Conservation (phyloP, 2,329 filamentous ascomycete genomes). For the Myriosclerotinia curreyana region DNA sequence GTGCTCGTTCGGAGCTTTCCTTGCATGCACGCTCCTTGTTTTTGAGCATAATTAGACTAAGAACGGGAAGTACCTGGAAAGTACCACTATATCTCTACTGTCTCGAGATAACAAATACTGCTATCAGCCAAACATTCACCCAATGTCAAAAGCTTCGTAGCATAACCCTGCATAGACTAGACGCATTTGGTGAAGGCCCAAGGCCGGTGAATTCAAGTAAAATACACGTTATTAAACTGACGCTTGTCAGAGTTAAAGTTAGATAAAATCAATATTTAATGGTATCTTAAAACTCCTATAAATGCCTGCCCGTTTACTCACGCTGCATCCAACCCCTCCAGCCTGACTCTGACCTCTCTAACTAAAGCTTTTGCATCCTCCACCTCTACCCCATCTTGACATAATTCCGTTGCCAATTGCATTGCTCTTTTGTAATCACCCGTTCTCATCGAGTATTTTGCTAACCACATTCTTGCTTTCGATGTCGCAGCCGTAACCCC, state of each 20-base stretch:
- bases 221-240: background rate
- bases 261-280: conserved; percentile 6
- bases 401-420: conserved; percentile 82
- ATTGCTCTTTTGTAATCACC: conserved; percentile 75
- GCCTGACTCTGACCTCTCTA: conserved; percentile 75
- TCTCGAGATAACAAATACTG: too few relatives aligned
- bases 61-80: too few relatives aligned
- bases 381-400: conserved; percentile 92
- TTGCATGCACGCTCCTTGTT: too few relatives aligned
- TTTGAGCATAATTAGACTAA: too few relatives aligned
- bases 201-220: background rate
- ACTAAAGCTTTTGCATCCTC: conserved; percentile 95
- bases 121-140: too few relatives aligned
- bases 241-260: conserved; percentile 10
- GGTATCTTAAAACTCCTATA: conserved; percentile 16
- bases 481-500: conserved; percentile 90
- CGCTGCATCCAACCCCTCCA: conserved; percentile 41
- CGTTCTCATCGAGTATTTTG: conserved; percentile 71
- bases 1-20: too few relatives aligned
- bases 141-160: background rate
- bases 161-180: background rate
- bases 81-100: background rate
- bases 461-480: conserved; percentile 91
- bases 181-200: background rate
- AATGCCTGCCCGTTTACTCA: conserved; percentile 3